These are phyloP conservation scores for Graphiopsis chlorocephala DNA, from an alignment of 2,329 filamentous ascomycete species.

Conservation along the genomic window DNA sequence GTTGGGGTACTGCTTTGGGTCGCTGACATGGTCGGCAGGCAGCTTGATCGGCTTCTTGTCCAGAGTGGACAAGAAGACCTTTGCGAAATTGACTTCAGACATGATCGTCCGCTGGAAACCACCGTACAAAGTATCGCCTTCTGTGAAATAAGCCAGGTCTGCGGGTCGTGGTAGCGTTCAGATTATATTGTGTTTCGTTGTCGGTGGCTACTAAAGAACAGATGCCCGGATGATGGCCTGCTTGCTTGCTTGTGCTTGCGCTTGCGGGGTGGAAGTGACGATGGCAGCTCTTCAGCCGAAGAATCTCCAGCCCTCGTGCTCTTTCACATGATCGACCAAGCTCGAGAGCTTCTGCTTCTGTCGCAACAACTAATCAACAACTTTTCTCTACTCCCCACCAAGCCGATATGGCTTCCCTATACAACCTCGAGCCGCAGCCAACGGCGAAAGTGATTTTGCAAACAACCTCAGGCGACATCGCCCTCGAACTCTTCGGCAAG, in stretches of 20 bases:
- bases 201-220: neutral
- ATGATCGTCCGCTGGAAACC: constrained; percentile 62
- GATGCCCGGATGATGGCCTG: neutral
- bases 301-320: neutral
- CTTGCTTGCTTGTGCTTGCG: neutral
- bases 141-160: constrained; percentile 15
- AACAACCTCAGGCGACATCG: constrained; percentile 84
- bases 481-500: constrained; percentile 90
- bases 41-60: constrained; percentile 78
- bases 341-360: neutral
- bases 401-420: constrained; percentile 73
- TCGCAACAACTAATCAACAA: neutral
- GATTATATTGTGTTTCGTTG: neutral
- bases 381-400: neutral
- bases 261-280: constrained; percentile 4
- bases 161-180: neutral
- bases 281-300: neutral
- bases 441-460: constrained; percentile 89
- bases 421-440: constrained; percentile 91
- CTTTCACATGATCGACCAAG: constrained; percentile 6
- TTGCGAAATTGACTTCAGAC: constrained; percentile 74
- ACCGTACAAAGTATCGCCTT: constrained; percentile 26
- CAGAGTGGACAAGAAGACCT: constrained; percentile 74
- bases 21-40: constrained; percentile 84
- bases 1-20: constrained; percentile 73